A percentile compares a stretch with the other conserved stretches of the same genome.
Conservation (phyloP, 176 grass and related monocot genomes). For the maize (Zea mays) region DNA sequence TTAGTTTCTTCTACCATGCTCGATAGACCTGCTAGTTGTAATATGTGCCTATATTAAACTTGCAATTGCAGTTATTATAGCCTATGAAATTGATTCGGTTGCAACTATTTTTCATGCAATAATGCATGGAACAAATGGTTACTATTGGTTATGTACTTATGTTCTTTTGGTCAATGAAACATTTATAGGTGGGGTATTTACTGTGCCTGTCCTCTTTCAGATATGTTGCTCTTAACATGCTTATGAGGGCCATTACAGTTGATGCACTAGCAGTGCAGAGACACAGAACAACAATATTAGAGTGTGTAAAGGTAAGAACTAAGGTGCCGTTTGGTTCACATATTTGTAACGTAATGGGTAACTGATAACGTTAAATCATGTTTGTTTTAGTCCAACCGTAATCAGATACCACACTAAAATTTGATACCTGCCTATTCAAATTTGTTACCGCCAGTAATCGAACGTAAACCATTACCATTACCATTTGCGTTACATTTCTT, state of each 20-base stretch:
- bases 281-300: constrained; percentile 88
- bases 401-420: too few relatives aligned
- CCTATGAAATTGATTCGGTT: constrained; percentile 14
- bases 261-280: constrained; percentile 95
- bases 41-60: constrained; percentile 14
- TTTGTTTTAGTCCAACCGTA: too few relatives aligned
- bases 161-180: constrained; percentile 19
- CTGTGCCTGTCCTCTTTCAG: constrained; percentile 43
- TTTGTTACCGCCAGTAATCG: too few relatives aligned
- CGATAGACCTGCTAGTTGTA: background rate
- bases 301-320: constrained; percentile 87
- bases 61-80: constrained; percentile 21
- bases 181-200: constrained; percentile 22
- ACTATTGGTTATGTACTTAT: constrained; percentile 19
- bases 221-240: constrained; percentile 98
- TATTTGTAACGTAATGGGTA: too few relatives aligned
- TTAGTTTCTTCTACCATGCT: constrained; percentile 15
- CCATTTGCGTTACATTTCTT: too few relatives aligned
- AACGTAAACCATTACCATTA: too few relatives aligned
- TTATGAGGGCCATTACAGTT: constrained; percentile 84
- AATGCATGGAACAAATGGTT: background rate
- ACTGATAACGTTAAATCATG: too few relatives aligned
- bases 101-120: constrained; percentile 19
- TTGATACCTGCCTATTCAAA: too few relatives aligned
- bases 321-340: too few relatives aligned